Evolutionary conservation across 805 yeast species (phyloP), one percentile per base, ranked within the genome.

Genomic region (Lachancea cidri): DNA sequence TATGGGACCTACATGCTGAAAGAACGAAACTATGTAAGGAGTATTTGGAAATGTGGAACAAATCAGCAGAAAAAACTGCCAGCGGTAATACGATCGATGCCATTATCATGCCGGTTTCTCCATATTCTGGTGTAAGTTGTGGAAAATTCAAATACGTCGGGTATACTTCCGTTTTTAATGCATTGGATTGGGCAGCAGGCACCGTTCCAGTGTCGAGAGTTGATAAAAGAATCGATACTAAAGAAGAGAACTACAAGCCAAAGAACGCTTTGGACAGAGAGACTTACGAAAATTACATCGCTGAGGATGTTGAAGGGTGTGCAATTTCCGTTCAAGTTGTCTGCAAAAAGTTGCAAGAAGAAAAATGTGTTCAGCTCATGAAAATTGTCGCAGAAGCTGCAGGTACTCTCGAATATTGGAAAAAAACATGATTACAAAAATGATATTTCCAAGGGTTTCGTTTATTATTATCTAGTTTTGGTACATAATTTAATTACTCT

Each of bases 301-400:
- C 81, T 1, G 70, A 63, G 38, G 72, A 72, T 45, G 66, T 71
- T 56, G 70, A 76, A 48, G 82, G 80, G 4, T 76, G 80, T 41
- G 81, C 86, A 0, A 79, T 77, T 11, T 76, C 79, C 15, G 62
- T 83, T n/a, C 87, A 82, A 58, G 62, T 83, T 22, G 76, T 81
- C 3, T 78, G 83, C n/a, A 68, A 69, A 43, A 69, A 76, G 39
- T 65, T 71, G 15, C 73, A 78, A 50, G 89, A 82, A 49, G 88
- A 82, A 52, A 79, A 78, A 54, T 75, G 70, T 4, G 53, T 79
- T 32, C 66, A 64, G 39, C 69, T 75, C 52, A 69, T 76, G 73
- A 60, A 65, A 43, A 53, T 65, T 3, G 58, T 72, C 15, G 43
- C 64, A 3, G 39, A 48, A 19, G 53, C 57, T 29, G 47, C 53